Conservation (phyloP, 306 rosid species). For the Vachellia collinsii region DNA sequence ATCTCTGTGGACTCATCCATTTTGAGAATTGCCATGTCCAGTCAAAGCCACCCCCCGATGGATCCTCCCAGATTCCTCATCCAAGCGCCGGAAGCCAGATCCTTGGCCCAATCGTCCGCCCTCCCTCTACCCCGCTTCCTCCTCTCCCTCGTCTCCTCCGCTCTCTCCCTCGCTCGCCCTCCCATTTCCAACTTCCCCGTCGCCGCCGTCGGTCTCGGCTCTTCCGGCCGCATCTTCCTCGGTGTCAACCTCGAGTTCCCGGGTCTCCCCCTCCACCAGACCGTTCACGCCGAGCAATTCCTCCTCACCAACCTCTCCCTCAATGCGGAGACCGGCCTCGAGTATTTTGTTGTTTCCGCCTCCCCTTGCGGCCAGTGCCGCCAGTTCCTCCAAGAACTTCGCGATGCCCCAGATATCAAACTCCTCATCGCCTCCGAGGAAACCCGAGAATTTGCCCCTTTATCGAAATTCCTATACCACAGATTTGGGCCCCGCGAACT, state of each 20-base stretch:
- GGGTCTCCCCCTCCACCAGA: conserved; percentile 80
- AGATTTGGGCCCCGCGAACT: conserved; percentile 86
- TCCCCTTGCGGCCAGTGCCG: conserved; percentile 99
- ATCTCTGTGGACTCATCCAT: too few species aligned
- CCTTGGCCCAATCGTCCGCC: conserved; percentile 49
- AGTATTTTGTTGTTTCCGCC: conserved; percentile 72
- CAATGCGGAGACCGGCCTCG: conserved; percentile 59
- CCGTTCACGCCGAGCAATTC: conserved; percentile 97
- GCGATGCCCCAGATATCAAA: conserved; percentile 57
- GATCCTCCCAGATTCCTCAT: conserved; percentile 66
- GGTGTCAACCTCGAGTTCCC: conserved; percentile 97
- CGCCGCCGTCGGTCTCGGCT: conserved; percentile 72
- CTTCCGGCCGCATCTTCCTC: conserved; percentile 79
- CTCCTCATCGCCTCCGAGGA: conserved; percentile 58
- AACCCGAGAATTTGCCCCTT: conserved; percentile 43
- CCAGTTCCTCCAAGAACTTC: conserved; percentile 85
- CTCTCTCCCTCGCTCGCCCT: conserved; percentile 69
- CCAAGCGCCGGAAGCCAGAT: conserved; percentile 59
- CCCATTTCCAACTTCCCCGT: conserved; percentile 85
- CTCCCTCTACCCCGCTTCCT: conserved; percentile 54
- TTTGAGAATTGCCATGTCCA: neutral
- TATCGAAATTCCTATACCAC: conserved; percentile 61
- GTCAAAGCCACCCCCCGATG: conserved; percentile 39
- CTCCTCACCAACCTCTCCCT: conserved; percentile 71
- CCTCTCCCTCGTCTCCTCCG: conserved; percentile 58